These are phyloP conservation scores for Skeletonema marinoi DNA, from an alignment of 108 stramenopile species.

Conservation along the genomic window DNA sequence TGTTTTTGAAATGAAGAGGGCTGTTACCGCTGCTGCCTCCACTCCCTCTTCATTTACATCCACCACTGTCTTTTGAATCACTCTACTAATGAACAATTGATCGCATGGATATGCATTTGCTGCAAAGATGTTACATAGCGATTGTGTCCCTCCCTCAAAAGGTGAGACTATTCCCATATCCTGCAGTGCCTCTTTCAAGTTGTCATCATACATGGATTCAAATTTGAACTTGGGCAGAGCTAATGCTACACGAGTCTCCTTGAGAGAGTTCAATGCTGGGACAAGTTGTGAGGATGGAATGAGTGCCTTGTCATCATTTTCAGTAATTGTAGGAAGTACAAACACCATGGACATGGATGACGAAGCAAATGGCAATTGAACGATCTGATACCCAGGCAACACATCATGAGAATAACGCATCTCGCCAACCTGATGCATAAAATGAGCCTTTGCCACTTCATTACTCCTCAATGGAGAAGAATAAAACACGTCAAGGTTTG, in stretches of 20 bases:
- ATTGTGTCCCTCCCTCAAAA: constrained; percentile 11
- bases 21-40: constrained; percentile 46
- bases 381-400: constrained; percentile 16
- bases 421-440: constrained; percentile 30
- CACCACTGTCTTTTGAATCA: constrained; percentile 47
- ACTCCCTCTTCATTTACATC: constrained; percentile 48
- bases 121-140: constrained; percentile 21
- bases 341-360: constrained; percentile 36
- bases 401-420: constrained; percentile 19
- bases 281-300: constrained; percentile 8
- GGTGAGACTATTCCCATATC: constrained; percentile 29
- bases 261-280: constrained; percentile 13
- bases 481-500: constrained; percentile 26
- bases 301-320: neutral
- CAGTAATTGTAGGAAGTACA: constrained; percentile 16
- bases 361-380: constrained; percentile 8
- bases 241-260: constrained; percentile 31
- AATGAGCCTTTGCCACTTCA: constrained; percentile 10
- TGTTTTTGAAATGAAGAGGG: neutral
- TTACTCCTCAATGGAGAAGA: neutral
- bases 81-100: constrained; percentile 15
- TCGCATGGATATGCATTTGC: constrained; percentile 3
- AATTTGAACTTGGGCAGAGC: constrained; percentile 50
- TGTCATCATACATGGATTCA: constrained; percentile 33
- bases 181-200: constrained; percentile 22